A percentile compares a stretch with the other conserved stretches of the same genome.
These are phyloP conservation scores for Telopea speciosissima DNA, from an alignment of 177 flowering plant species.

Conservation along the genomic window DNA sequence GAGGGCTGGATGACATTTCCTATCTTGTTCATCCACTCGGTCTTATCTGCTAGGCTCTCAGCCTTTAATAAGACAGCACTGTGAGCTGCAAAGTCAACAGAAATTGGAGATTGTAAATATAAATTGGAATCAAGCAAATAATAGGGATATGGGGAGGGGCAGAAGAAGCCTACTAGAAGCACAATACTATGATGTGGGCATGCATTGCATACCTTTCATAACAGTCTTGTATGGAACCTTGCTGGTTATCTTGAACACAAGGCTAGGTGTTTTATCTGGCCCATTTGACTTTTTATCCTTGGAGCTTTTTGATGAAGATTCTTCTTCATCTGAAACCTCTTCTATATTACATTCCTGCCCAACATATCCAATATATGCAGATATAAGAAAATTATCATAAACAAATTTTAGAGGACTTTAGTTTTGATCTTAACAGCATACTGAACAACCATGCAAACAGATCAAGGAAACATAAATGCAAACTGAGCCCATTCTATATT, in stretches of 20 bases:
- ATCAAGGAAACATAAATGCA: no score
- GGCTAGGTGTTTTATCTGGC: slow-evolving; percentile 70
- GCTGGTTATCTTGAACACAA: slow-evolving; percentile 82
- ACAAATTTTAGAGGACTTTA: no score
- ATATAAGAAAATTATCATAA: no score
- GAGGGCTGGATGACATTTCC: slow-evolving; percentile 55
- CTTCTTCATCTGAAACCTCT: slow-evolving; percentile 83
- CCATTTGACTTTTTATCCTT: slow-evolving; percentile 94
- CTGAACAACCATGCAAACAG: no score
- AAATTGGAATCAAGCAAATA: neutral
- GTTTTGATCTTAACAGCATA: no score
- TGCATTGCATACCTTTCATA: slow-evolving; percentile 44
- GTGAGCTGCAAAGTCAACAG: slow-evolving; percentile 59
- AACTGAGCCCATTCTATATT: no score
- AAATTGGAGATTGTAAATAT: neutral
- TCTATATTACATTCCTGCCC: slow-evolving; percentile 85
- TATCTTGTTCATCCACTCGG: slow-evolving; percentile 83
- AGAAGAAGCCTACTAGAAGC: neutral
- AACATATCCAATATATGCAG: neutral
- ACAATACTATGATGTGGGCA: neutral
- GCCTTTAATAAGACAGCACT: slow-evolving; percentile 91
- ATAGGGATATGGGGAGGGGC: neutral
- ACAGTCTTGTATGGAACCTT: slow-evolving; percentile 93
- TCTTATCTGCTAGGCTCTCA: slow-evolving; percentile 74
- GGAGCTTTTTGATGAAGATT: slow-evolving; percentile 69